Conservation (phyloP, 441 rosid genomes). For the Populus hybrid region DNA sequence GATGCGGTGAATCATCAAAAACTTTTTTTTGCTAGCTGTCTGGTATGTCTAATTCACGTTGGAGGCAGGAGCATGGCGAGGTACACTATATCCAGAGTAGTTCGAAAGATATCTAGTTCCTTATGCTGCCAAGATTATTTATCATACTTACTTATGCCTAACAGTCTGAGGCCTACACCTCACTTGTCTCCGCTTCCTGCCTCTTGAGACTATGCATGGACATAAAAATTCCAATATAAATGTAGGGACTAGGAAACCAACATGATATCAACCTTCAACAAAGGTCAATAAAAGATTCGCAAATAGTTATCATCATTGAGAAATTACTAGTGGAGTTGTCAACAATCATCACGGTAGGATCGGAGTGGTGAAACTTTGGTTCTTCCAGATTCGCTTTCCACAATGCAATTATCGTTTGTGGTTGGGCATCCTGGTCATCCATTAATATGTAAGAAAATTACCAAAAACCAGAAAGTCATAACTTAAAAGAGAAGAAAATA, state of each 20-base stretch:
- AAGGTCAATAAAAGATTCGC: background rate
- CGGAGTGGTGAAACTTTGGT: constrained; percentile 58
- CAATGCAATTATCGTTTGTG: constrained; percentile 64
- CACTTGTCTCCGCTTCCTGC: constrained; percentile 73
- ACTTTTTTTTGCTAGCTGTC: background rate
- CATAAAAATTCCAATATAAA: constrained; percentile 43
- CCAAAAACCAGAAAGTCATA: background rate
- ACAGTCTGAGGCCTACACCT: constrained; percentile 60
- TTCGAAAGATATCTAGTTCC: constrained; percentile 5
- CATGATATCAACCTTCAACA: constrained; percentile 7
- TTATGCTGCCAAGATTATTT: constrained; percentile 12
- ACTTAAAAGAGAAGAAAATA: background rate
- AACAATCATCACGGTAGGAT: constrained; percentile 70
- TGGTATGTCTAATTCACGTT: constrained; percentile 11
- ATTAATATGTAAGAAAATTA: constrained; percentile 18
- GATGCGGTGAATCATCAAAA: background rate
- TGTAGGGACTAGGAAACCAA: constrained; percentile 19
- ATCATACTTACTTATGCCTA: constrained; percentile 66
- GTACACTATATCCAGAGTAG: background rate
- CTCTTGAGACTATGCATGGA: constrained; percentile 68
- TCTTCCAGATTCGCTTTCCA: constrained; percentile 91
- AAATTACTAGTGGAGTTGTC: constrained; percentile 71
- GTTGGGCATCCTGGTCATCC: constrained; percentile 72
- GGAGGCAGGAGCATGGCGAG: constrained; percentile 36
- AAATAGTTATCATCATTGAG: constrained; percentile 18